phyloP scores from a whole-genome alignment of 176 grass and related monocot genomes.

The Zea mays region DNA sequence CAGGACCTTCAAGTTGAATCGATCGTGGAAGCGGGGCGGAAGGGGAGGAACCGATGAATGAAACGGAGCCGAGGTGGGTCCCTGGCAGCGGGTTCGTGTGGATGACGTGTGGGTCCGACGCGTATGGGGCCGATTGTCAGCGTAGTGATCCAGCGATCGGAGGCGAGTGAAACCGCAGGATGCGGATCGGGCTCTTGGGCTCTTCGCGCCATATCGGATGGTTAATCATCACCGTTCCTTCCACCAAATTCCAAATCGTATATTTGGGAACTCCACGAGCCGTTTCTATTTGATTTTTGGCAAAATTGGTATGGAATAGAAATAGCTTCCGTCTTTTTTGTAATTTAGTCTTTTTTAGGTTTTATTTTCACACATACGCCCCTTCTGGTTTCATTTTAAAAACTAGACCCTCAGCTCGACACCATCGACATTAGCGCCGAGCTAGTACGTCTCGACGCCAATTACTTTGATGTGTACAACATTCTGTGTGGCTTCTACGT shows the following conservation, averaged over 20 bases:
- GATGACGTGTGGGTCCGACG: constrained; percentile 14
- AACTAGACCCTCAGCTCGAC: too few relatives aligned
- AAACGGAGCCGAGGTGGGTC: constrained; percentile 18
- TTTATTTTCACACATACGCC: too few relatives aligned
- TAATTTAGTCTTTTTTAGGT: too few relatives aligned
- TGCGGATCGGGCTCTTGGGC: neutral
- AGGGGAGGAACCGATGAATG: constrained; percentile 7
- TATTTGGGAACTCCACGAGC: neutral
- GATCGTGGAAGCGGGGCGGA: constrained; percentile 39
- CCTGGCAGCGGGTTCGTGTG: too few relatives aligned
- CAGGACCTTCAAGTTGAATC: constrained; percentile 19
- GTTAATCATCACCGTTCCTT: neutral
- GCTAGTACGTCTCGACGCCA: too few relatives aligned
- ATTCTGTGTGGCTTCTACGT: too few relatives aligned
- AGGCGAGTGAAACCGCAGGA: constrained; percentile 5
- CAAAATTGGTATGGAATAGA: too few relatives aligned
- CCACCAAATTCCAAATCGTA: neutral
- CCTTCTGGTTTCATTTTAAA: too few relatives aligned
- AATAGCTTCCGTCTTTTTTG: too few relatives aligned
- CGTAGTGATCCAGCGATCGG: neutral
- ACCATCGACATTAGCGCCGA: too few relatives aligned
- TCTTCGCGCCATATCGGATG: constrained; percentile 41
- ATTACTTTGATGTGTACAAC: too few relatives aligned
- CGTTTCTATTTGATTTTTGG: neutral
- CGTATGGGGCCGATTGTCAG: neutral